Evolutionary conservation across 2,329 filamentous ascomycete species (phyloP), one percentile per base, ranked within the genome.

Genomic region (Aspergillus amoenus): DNA sequence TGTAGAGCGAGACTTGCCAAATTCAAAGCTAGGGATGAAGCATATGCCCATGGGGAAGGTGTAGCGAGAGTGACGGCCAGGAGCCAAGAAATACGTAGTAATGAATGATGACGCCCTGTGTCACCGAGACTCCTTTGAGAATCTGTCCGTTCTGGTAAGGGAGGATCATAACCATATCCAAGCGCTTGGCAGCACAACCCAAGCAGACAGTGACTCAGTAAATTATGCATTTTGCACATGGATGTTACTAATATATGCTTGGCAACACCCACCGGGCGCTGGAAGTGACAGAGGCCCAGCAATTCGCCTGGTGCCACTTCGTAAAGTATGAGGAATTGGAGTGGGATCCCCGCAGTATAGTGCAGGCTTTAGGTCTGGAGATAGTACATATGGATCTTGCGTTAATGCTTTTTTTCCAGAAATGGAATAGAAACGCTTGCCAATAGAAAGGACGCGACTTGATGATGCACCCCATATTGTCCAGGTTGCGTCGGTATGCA

Each of bases 191-290:
- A 22, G 13, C 18, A 53, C n/a, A 43, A 42, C 12, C 34, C 47
- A 43, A 24, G 40, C 18, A 41, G 30, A 34, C 15, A 45, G 41
- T 42, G 37, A 56, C 50, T 48, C 51, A 58, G 62, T 34, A 17
- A 53, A 44, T 45, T 34, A 45, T 44, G 50, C 40, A 15, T 15
- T 15, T 30, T 30, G 27, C 27, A 54, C 51, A 55, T 46, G 53
- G 57, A 49, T 32, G 17, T 18, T 48, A 52, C 57, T 55, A 47
- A 54, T 58, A 51, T 22, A 46, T 24, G 53, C 62, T 62, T 58
- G 61, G 58, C 54, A 37, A 45, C 22, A 32, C 39, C 51, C 45
- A 58, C 56, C 27, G 40, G 13, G 24, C 22, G 43, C 43, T 37
- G 27, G 15, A 37, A 51, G 40, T 21, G 17, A 22, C 32, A 13